A percentile compares a stretch with the other conserved stretches of the same genome.
Conservation (phyloP, 2,329 filamentous ascomycete genomes). For the Talaromyces marneffei region DNA sequence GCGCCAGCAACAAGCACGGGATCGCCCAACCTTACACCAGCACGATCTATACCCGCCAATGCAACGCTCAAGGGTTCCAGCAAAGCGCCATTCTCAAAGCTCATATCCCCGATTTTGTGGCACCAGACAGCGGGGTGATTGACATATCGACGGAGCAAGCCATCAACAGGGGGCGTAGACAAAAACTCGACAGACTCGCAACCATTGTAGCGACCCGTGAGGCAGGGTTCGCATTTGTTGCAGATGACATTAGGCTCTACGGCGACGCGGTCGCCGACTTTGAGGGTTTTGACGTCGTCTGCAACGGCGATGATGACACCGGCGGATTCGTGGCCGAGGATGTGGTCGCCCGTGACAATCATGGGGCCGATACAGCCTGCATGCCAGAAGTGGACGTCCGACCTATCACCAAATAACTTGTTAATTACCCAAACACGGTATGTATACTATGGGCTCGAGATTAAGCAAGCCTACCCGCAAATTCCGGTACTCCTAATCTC, state of each 20-base stretch:
- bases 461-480: conserved; percentile 64
- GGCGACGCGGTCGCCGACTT: conserved; percentile 83
- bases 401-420: conserved; percentile 52
- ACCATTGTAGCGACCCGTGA: conserved; percentile 91
- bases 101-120: conserved; percentile 91
- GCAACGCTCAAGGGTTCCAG: conserved; percentile 87
- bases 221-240: conserved; percentile 80
- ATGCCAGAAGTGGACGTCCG: conserved; percentile 97
- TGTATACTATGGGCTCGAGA: no score
- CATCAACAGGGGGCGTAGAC: conserved; percentile 82
- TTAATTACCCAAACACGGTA: no score
- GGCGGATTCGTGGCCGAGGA: conserved; percentile 90
- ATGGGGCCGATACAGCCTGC: conserved; percentile 92
- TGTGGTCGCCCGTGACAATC: conserved; percentile 83
- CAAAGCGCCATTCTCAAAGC: conserved; percentile 83
- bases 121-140: conserved; percentile 94
- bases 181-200: conserved; percentile 82
- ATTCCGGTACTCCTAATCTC: conserved; percentile 93
- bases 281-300: conserved; percentile 68
- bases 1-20: conserved; percentile 85
- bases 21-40: conserved; percentile 75
- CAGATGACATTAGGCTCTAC: conserved; percentile 94
- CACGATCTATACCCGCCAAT: conserved; percentile 79
- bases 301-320: conserved; percentile 65
- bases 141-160: conserved; percentile 83